A percentile compares a stretch with the other conserved stretches of the same genome.
These are phyloP conservation scores for Vanrija humicola DNA, from an alignment of 1,284 basidiomycete species.

Conservation along the genomic window DNA sequence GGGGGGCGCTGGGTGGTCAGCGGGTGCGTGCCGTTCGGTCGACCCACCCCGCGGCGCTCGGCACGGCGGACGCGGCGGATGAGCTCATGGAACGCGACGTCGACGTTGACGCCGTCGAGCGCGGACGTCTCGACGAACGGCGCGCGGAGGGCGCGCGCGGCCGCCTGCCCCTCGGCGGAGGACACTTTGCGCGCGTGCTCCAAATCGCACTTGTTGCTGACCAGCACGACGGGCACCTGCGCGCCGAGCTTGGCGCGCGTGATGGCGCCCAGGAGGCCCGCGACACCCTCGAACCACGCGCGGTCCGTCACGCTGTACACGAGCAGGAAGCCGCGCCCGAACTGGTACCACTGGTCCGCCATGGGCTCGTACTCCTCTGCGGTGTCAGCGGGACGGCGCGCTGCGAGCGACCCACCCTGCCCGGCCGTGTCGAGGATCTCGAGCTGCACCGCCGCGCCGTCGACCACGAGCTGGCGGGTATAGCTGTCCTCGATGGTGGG, in stretches of 20 bases:
- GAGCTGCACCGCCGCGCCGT: conserved; percentile 28
- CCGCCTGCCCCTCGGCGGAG: conserved; percentile 51
- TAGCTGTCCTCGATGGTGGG: conserved; percentile 36
- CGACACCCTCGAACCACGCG: conserved; percentile 54
- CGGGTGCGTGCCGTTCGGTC: conserved; percentile 1
- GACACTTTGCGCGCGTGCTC: conserved; percentile 53
- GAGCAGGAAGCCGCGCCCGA: conserved; percentile 56
- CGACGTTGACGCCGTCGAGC: conserved; percentile 56
- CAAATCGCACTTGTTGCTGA: conserved; percentile 55
- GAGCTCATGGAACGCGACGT: conserved; percentile 55
- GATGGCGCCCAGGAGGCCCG: conserved; percentile 54
- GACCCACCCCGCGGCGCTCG: conserved; percentile 41
- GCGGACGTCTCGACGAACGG: conserved; percentile 57
- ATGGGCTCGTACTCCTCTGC: conserved; percentile 50
- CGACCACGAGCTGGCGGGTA: conserved; percentile 30
- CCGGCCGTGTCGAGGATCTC: conserved; percentile 39
- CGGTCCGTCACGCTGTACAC: conserved; percentile 57
- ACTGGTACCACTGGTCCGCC: conserved; percentile 58
- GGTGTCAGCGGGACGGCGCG: too few species aligned
- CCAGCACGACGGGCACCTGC: too few species aligned
- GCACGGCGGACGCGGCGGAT: conserved; percentile 55
- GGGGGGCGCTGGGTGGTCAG: too few species aligned
- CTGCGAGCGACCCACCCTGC: too few species aligned
- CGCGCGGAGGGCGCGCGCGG: conserved; percentile 53
- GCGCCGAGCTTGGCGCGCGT: background rate